Conservation (phyloP, 805 yeast species). For the Dipodascopsis uninucleata region DNA sequence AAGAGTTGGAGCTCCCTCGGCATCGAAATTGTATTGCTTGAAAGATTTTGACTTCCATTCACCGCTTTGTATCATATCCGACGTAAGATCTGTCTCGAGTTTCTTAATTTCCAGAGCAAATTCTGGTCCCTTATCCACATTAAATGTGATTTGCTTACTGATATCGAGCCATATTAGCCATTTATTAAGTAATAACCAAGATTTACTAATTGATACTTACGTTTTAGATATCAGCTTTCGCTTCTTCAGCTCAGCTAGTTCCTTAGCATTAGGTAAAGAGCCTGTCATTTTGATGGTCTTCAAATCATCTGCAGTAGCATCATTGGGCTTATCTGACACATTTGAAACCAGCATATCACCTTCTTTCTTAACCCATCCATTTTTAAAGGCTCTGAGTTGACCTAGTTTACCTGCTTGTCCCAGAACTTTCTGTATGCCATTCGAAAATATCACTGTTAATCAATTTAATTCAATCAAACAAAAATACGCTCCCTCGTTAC, state of each 20-base stretch:
- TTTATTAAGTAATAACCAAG: background rate
- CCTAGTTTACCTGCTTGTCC: constrained; percentile 88
- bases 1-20: constrained; percentile 82
- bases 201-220: constrained; percentile 2
- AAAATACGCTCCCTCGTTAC: constrained; percentile 1
- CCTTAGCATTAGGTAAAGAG: constrained; percentile 56
- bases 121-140: constrained; percentile 74
- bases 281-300: constrained; percentile 56
- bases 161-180: background rate
- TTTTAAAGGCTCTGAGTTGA: constrained; percentile 95
- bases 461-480: background rate
- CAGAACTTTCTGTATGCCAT: constrained; percentile 48
- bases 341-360: constrained; percentile 71
- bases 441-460: constrained; percentile 20
- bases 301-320: constrained; percentile 63
- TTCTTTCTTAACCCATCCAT: constrained; percentile 90
- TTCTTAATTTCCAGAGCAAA: constrained; percentile 77
- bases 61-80: constrained; percentile 83
- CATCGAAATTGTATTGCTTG: constrained; percentile 93
- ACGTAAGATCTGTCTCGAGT: constrained; percentile 88
- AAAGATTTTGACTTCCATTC: constrained; percentile 79
- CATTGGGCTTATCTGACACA: constrained; percentile 50
- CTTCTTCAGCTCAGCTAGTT: constrained; percentile 81
- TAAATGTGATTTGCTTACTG: constrained; percentile 70
- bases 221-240: constrained; percentile 71